Evolutionary conservation across 805 yeast genomes (phyloP), one percentile per base, ranked within the genome.

Genomic region (Cyberlindnera bimundalis): DNA sequence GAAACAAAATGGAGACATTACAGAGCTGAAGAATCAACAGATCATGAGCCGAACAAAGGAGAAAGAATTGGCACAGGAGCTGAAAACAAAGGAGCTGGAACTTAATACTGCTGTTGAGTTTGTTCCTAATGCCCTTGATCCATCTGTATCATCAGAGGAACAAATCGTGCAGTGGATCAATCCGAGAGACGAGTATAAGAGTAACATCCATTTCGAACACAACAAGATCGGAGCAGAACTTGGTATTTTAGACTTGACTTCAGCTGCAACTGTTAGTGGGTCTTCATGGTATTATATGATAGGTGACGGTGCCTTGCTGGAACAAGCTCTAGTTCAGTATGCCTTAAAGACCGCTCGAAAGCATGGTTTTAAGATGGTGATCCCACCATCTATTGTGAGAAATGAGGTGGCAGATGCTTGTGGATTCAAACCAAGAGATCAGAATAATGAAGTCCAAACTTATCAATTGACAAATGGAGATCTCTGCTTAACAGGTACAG

Each of bases 371-470:
- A 61, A 62, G 25, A 74, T 83, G 73, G 77, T 81, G 9, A 61
- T 77, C 10, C 97, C 98, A 0, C 99, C 99, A 2, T 76, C 95
- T 0, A 76, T 93, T 13, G 96, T 90, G 2, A 77, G 84, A 50
- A 67, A 78, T 15, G 95, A 85, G 47, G 68, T 87, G 5, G 79
- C 90, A 0, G 68, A 73, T 49, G 96, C 96, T 0, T 93, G 99
- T 67, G 99, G 99, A 0, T 93, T 90, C 66, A 79, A 82, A 55
- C 99, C 99, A 11, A 76, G 95, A 45, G 98, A 93, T 56, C 81
- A 79, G 52, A 84, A 84, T 50, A 79, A 80, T 45, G 97, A 89
- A 55, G 80, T 80, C 37, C 99, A 93, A 59, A 82, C 88, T 0
- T 93, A 90, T 60, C 74, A 74, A 32, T 56, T 91, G 12, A 61